Percentiles rank a stretch among this genome's conserved stretches.
Evolutionary conservation across 805 yeast genomes (phyloP).

Genomic region (Grigorovia jiainica): DNA sequence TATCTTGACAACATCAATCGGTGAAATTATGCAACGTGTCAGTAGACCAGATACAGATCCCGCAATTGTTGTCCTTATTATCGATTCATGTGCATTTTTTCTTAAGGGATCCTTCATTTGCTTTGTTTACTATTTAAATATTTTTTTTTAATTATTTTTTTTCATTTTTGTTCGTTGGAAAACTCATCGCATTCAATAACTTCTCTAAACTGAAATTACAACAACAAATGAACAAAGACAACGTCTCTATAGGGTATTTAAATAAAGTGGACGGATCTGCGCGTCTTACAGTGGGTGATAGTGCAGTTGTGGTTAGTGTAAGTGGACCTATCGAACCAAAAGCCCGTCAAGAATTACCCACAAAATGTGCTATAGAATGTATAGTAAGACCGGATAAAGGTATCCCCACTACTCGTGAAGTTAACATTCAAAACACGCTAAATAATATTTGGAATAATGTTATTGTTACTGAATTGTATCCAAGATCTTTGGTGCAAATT

Average conservation of each 20-base stretch:
- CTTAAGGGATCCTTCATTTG: conserved; percentile 33
- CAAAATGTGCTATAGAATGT: conserved; percentile 66
- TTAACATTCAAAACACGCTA: conserved; percentile 61
- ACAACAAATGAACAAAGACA: conserved; percentile 4
- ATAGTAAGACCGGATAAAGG: conserved; percentile 74
- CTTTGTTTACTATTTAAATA: neutral
- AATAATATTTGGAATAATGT: conserved; percentile 50
- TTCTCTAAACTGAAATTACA: neutral
- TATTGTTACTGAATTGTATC: conserved; percentile 55
- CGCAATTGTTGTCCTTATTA: conserved; percentile 48
- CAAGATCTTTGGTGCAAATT: conserved; percentile 68
- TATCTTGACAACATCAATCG: conserved; percentile 28
- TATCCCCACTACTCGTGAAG: conserved; percentile 64
- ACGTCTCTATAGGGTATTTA: conserved; percentile 31
- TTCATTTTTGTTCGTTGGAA: neutral
- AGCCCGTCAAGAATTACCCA: conserved; percentile 75
- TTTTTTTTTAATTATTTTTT: neutral
- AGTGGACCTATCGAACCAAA: conserved; percentile 88
- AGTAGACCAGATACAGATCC: conserved; percentile 65
- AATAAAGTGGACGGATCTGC: conserved; percentile 77
- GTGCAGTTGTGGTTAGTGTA: conserved; percentile 63
- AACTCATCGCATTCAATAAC: neutral
- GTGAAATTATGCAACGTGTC: conserved; percentile 36
- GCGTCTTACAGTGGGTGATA: conserved; percentile 38
- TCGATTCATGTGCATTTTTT: conserved; percentile 43